Evolutionary conservation across 306 rosid genomes (phyloP), one percentile per base, ranked within the genome.

Genomic region (Lathyrus sativus): DNA sequence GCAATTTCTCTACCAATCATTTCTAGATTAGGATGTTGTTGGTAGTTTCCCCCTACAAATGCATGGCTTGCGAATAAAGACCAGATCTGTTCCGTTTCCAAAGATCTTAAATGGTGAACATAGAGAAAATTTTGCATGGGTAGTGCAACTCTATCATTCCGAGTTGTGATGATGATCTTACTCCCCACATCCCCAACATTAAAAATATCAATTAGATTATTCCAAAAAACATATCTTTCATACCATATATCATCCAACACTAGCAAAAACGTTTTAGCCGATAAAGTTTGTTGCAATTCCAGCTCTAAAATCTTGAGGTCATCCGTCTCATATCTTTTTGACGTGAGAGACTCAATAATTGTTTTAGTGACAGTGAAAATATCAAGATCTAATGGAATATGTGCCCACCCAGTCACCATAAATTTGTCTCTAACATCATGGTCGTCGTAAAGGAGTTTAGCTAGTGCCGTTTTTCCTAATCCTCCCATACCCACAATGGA

Each of bases 71-170:
- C 51, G 26, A 78, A 70, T 58, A 82, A 24, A 1, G 31, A 33
- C 81, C 81, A 82, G 13, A 70, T 62, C 65, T 82, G 71, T 17
- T 78, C 71, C 49, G 28, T 56, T 7, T 72, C 35, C 7, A 82
- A 37, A 13, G 62, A 35, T 4, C 35, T 31, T 31, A 31, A 31
- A 31, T 31, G 6, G 35, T 31, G 35, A 7, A 31, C 35, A 31
- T 4, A 31, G 35, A 31, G 7, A 4, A 0, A 2, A 0, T 31
- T 31, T 5, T 31, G 35, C 35, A 31, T 31, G 35, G 35, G 2
- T 33, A 6, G 38, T 6, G 8, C 2, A 33, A 33, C 2, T 6
- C 8, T 33, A 6, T 33, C 2, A 33, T 33, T 8, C 6, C 38
- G 38, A 33, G 38, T 33, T 33, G 38, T 33, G 38, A 53, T 53